These are phyloP conservation scores for Stentor roeselii DNA, from an alignment of 73 alveolate species.

Conservation along the genomic window DNA sequence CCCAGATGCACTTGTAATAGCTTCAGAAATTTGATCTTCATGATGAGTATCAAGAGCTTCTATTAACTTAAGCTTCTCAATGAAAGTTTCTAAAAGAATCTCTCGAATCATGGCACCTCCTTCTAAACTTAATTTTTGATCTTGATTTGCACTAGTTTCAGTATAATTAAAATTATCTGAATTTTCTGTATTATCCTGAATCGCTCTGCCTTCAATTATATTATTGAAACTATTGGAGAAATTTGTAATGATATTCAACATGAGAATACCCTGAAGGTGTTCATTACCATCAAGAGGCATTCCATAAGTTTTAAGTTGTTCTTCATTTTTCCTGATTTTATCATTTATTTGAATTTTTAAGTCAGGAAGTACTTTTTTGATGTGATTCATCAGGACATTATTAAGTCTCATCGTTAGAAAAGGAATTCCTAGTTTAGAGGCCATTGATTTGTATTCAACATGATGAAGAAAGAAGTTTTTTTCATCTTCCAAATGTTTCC, in stretches of 20 bases:
- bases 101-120: conserved; percentile 26
- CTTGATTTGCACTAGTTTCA: not conserved
- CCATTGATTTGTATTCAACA: conserved; percentile 42
- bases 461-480: conserved; percentile 55
- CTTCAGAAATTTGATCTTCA: not conserved
- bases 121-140: too few species aligned
- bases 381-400: conserved; percentile 38
- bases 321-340: not conserved
- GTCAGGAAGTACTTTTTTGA: conserved; percentile 40
- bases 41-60: not conserved
- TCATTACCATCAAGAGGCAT: not conserved
- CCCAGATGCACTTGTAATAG: conserved; percentile 38
- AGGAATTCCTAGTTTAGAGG: conserved; percentile 46
- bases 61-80: not conserved
- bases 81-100: not conserved
- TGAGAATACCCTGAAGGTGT: not conserved
- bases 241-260: not conserved
- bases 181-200: not conserved
- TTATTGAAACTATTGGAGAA: not conserved
- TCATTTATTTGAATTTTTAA: conserved; percentile 29
- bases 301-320: conserved; percentile 5
- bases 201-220: not conserved
- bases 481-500: conserved; percentile 70
- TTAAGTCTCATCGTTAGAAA: conserved; percentile 40
- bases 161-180: not conserved